Percentiles rank a stretch among this genome's conserved stretches.
phyloP scores from a whole-genome alignment of 352 stramenopile species.

The Globisporangium parvum region DNA sequence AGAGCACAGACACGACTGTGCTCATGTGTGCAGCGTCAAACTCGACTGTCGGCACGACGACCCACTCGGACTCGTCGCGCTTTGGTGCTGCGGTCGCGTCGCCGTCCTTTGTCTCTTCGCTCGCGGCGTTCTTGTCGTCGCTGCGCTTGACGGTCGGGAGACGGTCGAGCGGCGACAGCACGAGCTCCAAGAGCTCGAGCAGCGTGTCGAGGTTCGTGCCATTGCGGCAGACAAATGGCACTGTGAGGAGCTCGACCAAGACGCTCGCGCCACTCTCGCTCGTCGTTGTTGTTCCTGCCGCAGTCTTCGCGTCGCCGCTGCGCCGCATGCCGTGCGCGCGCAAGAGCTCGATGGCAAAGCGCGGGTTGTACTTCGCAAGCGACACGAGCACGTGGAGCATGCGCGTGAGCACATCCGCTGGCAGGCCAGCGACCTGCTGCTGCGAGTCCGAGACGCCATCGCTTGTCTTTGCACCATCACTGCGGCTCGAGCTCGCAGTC shows the following conservation, averaged over 20 bases:
- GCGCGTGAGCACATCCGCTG: constrained; percentile 84
- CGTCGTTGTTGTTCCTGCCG: neutral
- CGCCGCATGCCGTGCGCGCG: constrained; percentile 51
- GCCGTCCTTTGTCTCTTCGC: constrained; percentile 13
- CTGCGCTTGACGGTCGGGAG: constrained; percentile 20
- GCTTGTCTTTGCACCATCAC: neutral
- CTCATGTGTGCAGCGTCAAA: constrained; percentile 48
- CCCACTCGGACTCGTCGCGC: constrained; percentile 44
- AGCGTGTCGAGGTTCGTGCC: constrained; percentile 91
- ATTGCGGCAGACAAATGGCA: constrained; percentile 82
- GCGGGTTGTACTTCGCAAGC: constrained; percentile 89
- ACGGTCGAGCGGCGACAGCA: constrained; percentile 84
- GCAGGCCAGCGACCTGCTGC: constrained; percentile 7
- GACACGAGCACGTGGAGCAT: constrained; percentile 85
- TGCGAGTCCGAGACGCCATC: constrained; percentile 12
- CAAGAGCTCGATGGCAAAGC: constrained; percentile 88
- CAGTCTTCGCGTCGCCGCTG: constrained; percentile 2
- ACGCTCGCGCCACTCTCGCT: constrained; percentile 45
- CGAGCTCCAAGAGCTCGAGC: constrained; percentile 87
- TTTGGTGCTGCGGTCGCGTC: constrained; percentile 15
- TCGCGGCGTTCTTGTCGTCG: constrained; percentile 16
- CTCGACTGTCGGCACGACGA: constrained; percentile 54
- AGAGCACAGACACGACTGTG: constrained; percentile 61
- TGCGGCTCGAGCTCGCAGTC: constrained; percentile 13
- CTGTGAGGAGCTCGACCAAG: constrained; percentile 87